These are phyloP conservation scores for Aureobasidium leucospermi DNA, from an alignment of 2,329 filamentous ascomycete species.

Conservation along the genomic window DNA sequence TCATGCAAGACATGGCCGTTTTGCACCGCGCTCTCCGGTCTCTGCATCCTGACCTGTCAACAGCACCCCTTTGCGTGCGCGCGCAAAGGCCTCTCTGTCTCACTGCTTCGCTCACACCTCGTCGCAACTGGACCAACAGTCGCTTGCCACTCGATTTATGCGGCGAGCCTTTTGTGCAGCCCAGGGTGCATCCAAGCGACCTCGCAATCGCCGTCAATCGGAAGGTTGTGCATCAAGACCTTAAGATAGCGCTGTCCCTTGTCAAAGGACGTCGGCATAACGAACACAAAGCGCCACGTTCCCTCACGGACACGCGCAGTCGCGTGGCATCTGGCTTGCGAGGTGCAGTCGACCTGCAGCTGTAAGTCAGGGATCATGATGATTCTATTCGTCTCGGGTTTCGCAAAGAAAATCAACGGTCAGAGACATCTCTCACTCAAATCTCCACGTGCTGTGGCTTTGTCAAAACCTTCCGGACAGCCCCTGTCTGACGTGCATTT, in stretches of 20 bases:
- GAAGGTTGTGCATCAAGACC: conserved; percentile 3
- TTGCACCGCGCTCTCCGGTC: not conserved
- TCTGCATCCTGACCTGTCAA: conserved; percentile 13
- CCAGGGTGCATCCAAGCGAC: conserved; percentile 8
- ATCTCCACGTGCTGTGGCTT: conserved; percentile 2
- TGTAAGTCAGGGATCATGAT: not conserved
- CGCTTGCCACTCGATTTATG: not conserved
- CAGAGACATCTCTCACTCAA: conserved; percentile 5
- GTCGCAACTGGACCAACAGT: not conserved
- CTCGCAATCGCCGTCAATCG: conserved; percentile 8
- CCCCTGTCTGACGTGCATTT: conserved; percentile 1
- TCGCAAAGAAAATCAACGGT: conserved; percentile 7
- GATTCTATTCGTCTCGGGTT: conserved; percentile 6
- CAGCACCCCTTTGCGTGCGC: not conserved
- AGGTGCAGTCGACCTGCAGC: conserved; percentile 2
- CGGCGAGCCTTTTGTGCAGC: conserved; percentile 8
- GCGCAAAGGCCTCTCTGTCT: not conserved
- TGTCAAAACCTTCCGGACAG: conserved; percentile 4
- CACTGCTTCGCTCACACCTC: not conserved
- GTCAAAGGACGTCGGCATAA: conserved; percentile 9
- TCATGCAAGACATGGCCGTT: conserved; percentile 13
- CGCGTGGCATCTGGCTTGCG: conserved; percentile 11
- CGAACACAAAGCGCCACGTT: conserved; percentile 14
- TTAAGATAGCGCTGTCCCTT: not conserved
- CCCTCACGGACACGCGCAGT: conserved; percentile 11